Evolutionary conservation across 2,329 filamentous ascomycete genomes (phyloP), one percentile per base, ranked within the genome.

Genomic region (Cryphonectria naterciae): DNA sequence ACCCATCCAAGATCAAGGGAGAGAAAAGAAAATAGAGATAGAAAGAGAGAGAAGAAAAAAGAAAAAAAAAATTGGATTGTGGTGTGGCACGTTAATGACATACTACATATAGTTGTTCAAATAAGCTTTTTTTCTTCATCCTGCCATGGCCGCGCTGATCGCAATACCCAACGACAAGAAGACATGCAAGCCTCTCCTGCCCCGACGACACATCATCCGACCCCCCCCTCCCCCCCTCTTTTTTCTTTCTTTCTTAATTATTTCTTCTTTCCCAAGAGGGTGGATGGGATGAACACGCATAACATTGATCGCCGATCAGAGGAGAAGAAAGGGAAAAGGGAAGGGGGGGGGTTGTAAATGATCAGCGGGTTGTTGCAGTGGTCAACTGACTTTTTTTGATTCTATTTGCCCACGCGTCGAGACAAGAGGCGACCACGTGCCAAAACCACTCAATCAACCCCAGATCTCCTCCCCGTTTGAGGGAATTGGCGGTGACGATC

Each of bases 401-500:
- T 61, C 15, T 22, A 49, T n/a, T 28, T 56, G 52, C 32, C 56
- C 56, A 8, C 35, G 32, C 35, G 22, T n/a, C 19, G 17, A 39
- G 19, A 32, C 54, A 32, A 5, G 8, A 61, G 1, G 11, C 39
- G n/a, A n/a, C 37, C 61, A 64, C 61, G 39, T 64, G 37, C 39
- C 61, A 46, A 64, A 46, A 6, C 37, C 25, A 19, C n/a, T 35
- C 32, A 32, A 32, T 28, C 25, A 43, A 41, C 32, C 39, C 10
- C 32, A 61, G 49, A 49, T 46, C 19, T 17, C 10, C 32, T 32
- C 3, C 32, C 25, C 13, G 13, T 22, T 22, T 37, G 28, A 13
- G 64, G 56, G 19, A 46, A 68, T 10, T 62, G 32, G 54, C 32
- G 66, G 56, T 39, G 66, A 62, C 28, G 56, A 68, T 68, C 66